These are phyloP conservation scores for Paxillus involutus DNA, from an alignment of 768 basidiomycete genomes.

Conservation along the genomic window DNA sequence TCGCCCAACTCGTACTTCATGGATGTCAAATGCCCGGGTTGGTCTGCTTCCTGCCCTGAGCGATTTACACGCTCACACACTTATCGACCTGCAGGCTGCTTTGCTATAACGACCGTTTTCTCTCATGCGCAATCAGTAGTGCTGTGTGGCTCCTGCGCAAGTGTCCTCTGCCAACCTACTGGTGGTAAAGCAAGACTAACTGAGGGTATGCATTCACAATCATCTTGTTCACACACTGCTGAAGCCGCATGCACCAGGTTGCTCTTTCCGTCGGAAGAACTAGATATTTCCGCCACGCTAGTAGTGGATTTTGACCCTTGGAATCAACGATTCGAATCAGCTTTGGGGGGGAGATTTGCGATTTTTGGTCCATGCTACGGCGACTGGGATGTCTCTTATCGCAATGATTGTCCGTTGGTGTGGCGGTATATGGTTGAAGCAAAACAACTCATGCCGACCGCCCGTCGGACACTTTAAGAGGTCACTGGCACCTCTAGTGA, in stretches of 20 bases:
- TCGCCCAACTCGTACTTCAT: conserved; percentile 99
- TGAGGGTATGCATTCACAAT: conserved; percentile 68
- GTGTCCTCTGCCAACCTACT: conserved; percentile 95
- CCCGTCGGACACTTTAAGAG: too few relatives aligned
- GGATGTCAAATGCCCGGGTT: conserved; percentile 99
- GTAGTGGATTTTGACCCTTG: too few relatives aligned
- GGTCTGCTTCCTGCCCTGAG: conserved; percentile 24
- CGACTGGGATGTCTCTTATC: too few relatives aligned
- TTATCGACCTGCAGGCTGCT: conserved; percentile 66
- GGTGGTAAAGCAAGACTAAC: conserved; percentile 98
- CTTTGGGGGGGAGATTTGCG: too few relatives aligned
- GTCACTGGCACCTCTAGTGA: too few relatives aligned
- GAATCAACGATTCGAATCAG: too few relatives aligned
- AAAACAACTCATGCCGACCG: too few relatives aligned
- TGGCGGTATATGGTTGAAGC: too few relatives aligned
- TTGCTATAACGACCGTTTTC: conserved; percentile 96
- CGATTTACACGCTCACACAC: not conserved
- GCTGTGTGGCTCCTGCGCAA: conserved; percentile 88
- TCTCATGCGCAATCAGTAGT: conserved; percentile 99
- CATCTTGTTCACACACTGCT: conserved; percentile 3
- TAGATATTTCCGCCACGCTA: conserved; percentile 28
- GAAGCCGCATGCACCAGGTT: conserved; percentile 53
- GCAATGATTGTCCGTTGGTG: too few relatives aligned
- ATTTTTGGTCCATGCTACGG: too few relatives aligned
- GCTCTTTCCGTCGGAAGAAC: conserved; percentile 97